Evolutionary conservation across 192 early-diverging fungal species (phyloP).

Genomic region (Pilobolus umbonatus): DNA sequence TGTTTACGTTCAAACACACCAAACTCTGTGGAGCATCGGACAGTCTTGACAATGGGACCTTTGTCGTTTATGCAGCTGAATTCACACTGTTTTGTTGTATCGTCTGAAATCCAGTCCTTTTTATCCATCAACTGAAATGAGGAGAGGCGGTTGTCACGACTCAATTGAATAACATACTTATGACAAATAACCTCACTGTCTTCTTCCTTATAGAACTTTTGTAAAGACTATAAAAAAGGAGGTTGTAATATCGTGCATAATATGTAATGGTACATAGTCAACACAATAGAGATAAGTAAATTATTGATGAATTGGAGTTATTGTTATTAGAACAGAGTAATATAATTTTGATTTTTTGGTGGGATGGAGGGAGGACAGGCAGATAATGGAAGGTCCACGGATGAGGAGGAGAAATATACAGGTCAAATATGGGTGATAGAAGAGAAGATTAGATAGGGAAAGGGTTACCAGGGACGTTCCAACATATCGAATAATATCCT

Average conservation of each 20-base stretch:
- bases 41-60: neutral
- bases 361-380: too few relatives aligned
- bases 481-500: constrained; percentile 4
- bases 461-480: constrained; percentile 7
- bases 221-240: neutral
- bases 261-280: neutral
- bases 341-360: too few relatives aligned
- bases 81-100: neutral
- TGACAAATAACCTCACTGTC: neutral
- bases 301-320: neutral
- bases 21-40: neutral
- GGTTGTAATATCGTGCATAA: neutral
- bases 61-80: too few relatives aligned
- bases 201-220: neutral
- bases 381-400: too few relatives aligned
- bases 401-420: neutral
- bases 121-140: neutral
- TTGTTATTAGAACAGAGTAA: neutral
- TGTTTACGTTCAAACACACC: neutral
- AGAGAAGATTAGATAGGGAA: neutral
- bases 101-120: neutral
- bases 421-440: too few relatives aligned
- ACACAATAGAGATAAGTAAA: neutral
- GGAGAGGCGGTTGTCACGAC: neutral
- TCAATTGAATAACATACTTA: constrained; percentile 4